These are phyloP conservation scores for Erythrophleum fordii DNA, from an alignment of 306 rosid species.

Conservation along the genomic window DNA sequence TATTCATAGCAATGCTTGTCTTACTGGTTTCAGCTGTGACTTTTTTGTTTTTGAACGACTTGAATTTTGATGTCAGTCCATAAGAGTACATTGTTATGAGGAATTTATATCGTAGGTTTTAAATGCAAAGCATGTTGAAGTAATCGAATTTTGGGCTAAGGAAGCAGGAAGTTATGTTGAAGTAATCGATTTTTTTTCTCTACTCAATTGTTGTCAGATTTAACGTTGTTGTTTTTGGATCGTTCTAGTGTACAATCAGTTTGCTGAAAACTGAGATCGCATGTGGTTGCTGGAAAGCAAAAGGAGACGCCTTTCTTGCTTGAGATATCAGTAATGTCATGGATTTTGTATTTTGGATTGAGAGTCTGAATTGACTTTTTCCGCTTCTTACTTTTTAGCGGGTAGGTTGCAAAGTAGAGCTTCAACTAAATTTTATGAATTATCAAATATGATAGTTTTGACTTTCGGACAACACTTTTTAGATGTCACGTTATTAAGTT, in stretches of 20 bases:
- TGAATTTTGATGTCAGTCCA: constrained; percentile 36
- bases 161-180: background rate
- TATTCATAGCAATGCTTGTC: constrained; percentile 51
- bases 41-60: constrained; percentile 43
- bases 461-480: background rate
- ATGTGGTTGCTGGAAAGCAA: background rate
- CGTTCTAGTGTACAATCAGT: background rate
- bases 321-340: background rate
- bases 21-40: constrained; percentile 55
- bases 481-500: background rate
- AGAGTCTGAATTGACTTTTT: background rate
- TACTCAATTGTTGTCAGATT: background rate
- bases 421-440: background rate
- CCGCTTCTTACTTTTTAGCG: background rate
- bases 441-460: background rate
- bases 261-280: background rate
- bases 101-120: background rate
- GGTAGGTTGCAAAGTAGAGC: background rate
- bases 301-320: background rate
- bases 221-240: background rate
- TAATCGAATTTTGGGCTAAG: constrained; percentile 6
- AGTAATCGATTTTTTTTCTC: background rate
- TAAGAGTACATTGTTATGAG: constrained; percentile 20
- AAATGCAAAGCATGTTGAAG: background rate
- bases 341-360: background rate